Evolutionary conservation across 805 yeast genomes (phyloP).

Genomic region (Saccharomyces kudriavzevii): DNA sequence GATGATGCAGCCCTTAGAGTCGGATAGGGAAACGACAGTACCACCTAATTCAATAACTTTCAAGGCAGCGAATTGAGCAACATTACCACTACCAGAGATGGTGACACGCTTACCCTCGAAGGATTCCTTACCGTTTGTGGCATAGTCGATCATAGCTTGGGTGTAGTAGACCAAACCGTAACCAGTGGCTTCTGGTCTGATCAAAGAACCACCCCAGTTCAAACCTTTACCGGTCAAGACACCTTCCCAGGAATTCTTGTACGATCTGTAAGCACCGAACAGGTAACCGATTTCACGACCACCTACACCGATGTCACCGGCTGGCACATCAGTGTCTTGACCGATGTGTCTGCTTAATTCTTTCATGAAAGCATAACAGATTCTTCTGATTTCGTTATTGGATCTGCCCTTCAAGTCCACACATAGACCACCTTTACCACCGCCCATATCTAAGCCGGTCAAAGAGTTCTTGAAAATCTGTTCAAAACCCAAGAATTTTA

Average conservation of each 20-base stretch:
- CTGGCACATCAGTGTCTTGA: conserved; percentile 93
- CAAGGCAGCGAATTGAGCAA: conserved; percentile 95
- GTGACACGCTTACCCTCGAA: conserved; percentile 89
- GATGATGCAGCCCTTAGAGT: conserved; percentile 82
- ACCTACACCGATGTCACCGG: conserved; percentile 97
- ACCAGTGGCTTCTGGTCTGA: conserved; percentile 98
- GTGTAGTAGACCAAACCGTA: conserved; percentile 93
- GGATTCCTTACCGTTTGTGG: conserved; percentile 76
- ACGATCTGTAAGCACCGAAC: conserved; percentile 89
- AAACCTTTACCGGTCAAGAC: conserved; percentile 94
- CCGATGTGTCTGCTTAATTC: conserved; percentile 94
- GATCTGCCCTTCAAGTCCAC: conserved; percentile 93
- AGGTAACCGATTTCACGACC: conserved; percentile 85
- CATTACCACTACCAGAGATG: conserved; percentile 94
- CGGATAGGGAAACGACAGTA: conserved; percentile 83
- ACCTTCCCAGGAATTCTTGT: conserved; percentile 88
- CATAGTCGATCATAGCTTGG: conserved; percentile 91
- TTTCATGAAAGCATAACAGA: conserved; percentile 90
- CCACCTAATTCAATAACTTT: conserved; percentile 95
- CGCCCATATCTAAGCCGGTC: conserved; percentile 94
- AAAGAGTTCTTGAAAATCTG: conserved; percentile 96
- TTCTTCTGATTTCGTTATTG: conserved; percentile 87
- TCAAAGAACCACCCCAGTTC: conserved; percentile 95
- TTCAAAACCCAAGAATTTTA: conserved; percentile 93
- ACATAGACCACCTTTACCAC: conserved; percentile 98